Conservation (phyloP, 2,329 filamentous ascomycete species). For the Pseudocercospora fuligena region DNA sequence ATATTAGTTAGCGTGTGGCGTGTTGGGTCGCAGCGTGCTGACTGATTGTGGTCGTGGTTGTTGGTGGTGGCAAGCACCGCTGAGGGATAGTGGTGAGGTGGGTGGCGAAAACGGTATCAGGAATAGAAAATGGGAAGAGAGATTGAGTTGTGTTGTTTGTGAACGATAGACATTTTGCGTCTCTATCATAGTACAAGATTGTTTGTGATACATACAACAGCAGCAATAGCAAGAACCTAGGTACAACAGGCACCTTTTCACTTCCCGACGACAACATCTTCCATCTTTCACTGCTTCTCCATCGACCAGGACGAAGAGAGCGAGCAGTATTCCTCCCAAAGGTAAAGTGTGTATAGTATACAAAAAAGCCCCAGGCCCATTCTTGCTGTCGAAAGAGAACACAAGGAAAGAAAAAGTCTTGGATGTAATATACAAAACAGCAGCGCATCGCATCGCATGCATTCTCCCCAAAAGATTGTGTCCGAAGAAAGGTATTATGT, state of each 20-base stretch:
- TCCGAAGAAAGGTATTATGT: conserved; percentile 1
- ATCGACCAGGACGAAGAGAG: not conserved
- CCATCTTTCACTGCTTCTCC: not conserved
- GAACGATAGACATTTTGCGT: too few relatives aligned
- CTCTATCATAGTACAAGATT: too few relatives aligned
- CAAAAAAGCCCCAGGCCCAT: not conserved
- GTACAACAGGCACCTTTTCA: not conserved
- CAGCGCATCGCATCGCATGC: not conserved
- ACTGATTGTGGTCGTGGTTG: too few relatives aligned
- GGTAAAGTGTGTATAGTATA: not conserved
- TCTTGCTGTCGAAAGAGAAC: not conserved
- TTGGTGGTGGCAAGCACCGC: too few relatives aligned
- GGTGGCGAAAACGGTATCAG: too few relatives aligned
- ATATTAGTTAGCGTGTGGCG: not conserved
- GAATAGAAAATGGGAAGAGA: too few relatives aligned
- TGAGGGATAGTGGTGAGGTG: too few relatives aligned
- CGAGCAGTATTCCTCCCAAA: not conserved
- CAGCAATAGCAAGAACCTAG: not conserved
- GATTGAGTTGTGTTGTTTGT: too few relatives aligned
- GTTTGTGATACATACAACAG: not conserved
- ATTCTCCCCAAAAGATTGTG: not conserved
- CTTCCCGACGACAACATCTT: not conserved
- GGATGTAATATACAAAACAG: not conserved
- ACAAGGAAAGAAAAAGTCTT: not conserved
- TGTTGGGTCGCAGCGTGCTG: too few relatives aligned